Base-by-base conservation (phyloP, 768 basidiomycete species). In the Naganishia vishniacii region DNA sequence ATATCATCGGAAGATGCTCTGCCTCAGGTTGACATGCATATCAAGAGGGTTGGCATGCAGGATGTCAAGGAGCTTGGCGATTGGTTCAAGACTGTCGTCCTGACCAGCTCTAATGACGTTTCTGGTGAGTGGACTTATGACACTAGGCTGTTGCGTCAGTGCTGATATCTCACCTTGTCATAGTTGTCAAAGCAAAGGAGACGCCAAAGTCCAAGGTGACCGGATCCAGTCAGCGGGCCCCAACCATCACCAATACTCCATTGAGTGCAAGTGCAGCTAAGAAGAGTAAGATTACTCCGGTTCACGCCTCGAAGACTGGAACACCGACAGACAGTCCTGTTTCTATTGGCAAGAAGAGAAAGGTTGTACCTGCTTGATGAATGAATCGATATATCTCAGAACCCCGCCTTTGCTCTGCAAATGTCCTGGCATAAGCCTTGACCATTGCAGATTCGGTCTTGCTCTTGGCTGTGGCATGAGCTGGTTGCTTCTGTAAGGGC, bases 61-160 rank as follows among this genome's bases (percentile, higher is more conserved):
- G 85, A 90, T 74, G 82, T 90, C 71, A 74, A 80, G 7, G 74
- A 79, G 16, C 82, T 91, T 64, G 78, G 85, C 26, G 80, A 81
- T 34, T 77, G 91, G 26, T 92, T 92, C 81, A 83, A 79, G 67
- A 71, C 77, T 3, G 62, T 74, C 9, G 56, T 72, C 28, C 59
- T 67, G 63, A 65, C 65, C 25, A 34, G 48, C 20, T 37, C 49
- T 37, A 1, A 9, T 13, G 32, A 56, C 37, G 53, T 23, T 37
- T 18, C 45, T 29, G 13, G 40, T 58, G 6, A n/a, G 53, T 62
- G 0, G n/a, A n/a, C n/a, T n/a, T n/a, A n/a, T n/a, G n/a, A n/a
- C n/a, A n/a, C n/a, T n/a, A n/a, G n/a, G n/a, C n/a, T n/a, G n/a
- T n/a, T n/a, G n/a, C n/a, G n/a, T n/a, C n/a, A n/a, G n/a, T n/a